Conservation (phyloP, 108 stramenopile species). For the Seminavis robusta region DNA sequence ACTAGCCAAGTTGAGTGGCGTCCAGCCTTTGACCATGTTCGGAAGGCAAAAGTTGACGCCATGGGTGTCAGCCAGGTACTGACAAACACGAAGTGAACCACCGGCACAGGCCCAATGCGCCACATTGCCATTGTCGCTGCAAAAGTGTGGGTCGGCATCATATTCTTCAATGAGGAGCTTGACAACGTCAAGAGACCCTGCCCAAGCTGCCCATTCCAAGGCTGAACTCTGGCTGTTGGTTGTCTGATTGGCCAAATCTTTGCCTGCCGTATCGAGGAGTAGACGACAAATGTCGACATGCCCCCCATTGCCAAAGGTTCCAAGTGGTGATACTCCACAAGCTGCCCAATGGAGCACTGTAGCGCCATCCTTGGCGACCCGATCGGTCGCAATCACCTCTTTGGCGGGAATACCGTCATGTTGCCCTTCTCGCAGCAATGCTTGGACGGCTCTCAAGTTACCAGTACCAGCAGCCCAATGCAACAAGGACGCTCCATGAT, state of each 20-base stretch:
- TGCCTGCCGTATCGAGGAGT: conserved; percentile 10
- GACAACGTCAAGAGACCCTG: conserved; percentile 17
- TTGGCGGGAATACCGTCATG: conserved; percentile 2
- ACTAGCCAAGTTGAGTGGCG: no score
- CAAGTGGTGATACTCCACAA: conserved; percentile 21
- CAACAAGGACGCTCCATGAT: conserved; percentile 13
- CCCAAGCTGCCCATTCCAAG: conserved; percentile 31
- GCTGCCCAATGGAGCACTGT: conserved; percentile 42
- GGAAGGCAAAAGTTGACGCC: conserved; percentile 56
- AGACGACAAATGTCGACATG: conserved; percentile 6
- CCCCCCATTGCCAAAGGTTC: conserved; percentile 7
- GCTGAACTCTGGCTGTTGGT: conserved; percentile 12
- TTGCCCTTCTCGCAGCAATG: conserved; percentile 7
- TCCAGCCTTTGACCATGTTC: no score
- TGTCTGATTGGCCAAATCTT: conserved; percentile 14
- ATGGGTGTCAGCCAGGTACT: conserved; percentile 21
- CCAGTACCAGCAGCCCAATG: conserved; percentile 32
- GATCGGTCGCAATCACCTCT: conserved; percentile 6
- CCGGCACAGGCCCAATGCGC: conserved; percentile 8
- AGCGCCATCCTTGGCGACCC: conserved; percentile 27
- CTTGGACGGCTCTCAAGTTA: conserved; percentile 15
- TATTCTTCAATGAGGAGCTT: conserved; percentile 22
- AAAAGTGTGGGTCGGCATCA: conserved; percentile 30
- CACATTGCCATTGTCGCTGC: conserved; percentile 1
- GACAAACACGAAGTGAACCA: not conserved